Base-by-base conservation (phyloP, 495 filamentous ascomycete genomes). In the Annulohypoxylon bovei region DNA sequence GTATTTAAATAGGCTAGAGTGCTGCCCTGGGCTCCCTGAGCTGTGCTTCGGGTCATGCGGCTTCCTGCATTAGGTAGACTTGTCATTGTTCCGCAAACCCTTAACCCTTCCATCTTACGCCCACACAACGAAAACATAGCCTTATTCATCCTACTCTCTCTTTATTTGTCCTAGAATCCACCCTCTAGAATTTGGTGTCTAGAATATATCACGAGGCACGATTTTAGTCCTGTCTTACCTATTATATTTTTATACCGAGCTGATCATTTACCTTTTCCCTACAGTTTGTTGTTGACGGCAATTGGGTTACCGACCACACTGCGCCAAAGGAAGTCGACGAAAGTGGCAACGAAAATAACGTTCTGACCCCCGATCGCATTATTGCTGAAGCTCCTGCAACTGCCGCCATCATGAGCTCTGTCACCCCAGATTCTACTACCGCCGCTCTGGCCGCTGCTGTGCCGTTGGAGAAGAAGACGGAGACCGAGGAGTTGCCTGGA, bases 201-300 rank as follows among this genome's bases (percentile, higher is more conserved):
- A 14, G 39, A 67, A 55, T 14, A 59, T 52, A 72, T 59, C 55
- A 30, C 49, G 33, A 62, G 20, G 11, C 63, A n/a, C 50, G 44
- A 39, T 42, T 39, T 25, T 44, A 56, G 14, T 37, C 35, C 22
- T 16, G 14, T 55, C 40, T 54, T 62, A 33, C 42, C 68, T 58
- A 47, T 33, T 6, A 55, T 9, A 62, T 9, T 23, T 22, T 27
- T 30, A 32, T 42, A 40, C 27, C 25, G 20, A 64, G 53, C 75
- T 75, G 40, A 77, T 56, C 4, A 1, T 57, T 62, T 30, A 14
- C 18, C 40, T 62, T 62, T 62, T 18, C 6, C 20, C 8, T 71
- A 56, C 76, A 97, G 93, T 98, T 97, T 80, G 91, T 98, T 70
- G 95, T 96, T 47, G 94, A 99, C 86, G 90, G 88, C 44, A 86